Conservation (phyloP, 768 basidiomycete genomes). For the Trametes meyenii region DNA sequence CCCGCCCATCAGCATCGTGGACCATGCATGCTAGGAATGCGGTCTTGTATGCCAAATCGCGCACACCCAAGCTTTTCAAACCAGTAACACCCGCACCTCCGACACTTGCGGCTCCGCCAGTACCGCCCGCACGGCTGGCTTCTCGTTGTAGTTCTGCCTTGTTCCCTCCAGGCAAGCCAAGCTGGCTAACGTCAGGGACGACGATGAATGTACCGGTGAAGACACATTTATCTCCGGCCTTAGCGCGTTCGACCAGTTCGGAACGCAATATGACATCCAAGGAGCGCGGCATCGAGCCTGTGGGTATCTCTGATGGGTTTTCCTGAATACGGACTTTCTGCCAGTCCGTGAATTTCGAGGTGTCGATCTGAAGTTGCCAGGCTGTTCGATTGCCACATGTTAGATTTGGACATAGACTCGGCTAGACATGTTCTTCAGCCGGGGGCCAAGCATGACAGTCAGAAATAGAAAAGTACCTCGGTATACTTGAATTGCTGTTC, state of each 20-base stretch:
- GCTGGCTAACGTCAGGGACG: conserved; percentile 95
- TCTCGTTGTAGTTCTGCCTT: conserved; percentile 89
- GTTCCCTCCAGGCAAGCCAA: conserved; percentile 94
- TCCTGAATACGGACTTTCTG: conserved; percentile 99
- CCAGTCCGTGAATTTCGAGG: conserved; percentile 98
- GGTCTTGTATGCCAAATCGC: conserved; percentile 97
- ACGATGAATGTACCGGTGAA: conserved; percentile 99
- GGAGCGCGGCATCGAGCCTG: conserved; percentile 97
- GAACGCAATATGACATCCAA: conserved; percentile 94
- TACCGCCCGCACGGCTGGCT: conserved; percentile 65
- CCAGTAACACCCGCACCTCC: conserved; percentile 89
- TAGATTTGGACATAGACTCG: conserved; percentile 90
- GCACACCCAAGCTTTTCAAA: conserved; percentile 89
- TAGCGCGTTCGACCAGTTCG: conserved; percentile 97
- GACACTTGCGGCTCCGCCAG: conserved; percentile 60
- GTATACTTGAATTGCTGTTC: conserved; percentile 99
- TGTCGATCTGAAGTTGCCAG: conserved; percentile 96
- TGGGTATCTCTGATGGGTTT: conserved; percentile 98
- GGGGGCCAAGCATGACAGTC: too few relatives aligned
- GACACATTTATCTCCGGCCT: conserved; percentile 98
- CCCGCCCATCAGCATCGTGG: conserved; percentile 85
- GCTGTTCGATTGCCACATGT: conserved; percentile 87
- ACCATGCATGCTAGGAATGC: conserved; percentile 99
- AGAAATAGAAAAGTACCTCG: conserved; percentile 55
- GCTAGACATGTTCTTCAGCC: conserved; percentile 49